Evolutionary conservation across 257 asterid genomes (phyloP), one percentile per base, ranked within the genome.

Genomic region (Scutellaria baicalensis): DNA sequence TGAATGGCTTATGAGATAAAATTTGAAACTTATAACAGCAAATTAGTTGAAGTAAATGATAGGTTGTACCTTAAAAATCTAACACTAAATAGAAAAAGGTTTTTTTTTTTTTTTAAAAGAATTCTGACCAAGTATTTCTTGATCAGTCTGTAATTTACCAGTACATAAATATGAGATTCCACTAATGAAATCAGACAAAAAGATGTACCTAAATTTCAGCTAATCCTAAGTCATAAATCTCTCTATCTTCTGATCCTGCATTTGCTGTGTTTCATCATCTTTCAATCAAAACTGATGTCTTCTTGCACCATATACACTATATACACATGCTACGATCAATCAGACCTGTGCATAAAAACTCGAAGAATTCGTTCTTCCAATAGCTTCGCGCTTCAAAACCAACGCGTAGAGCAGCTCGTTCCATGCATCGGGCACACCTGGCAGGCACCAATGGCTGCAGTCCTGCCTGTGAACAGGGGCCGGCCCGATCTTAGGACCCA

Each of bases 381-480:
- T 54, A 16, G 56, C 66, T 11, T 79, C 82, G 0, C 74, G 91
- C 79, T 82, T 90, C 72, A 93, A 69, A 52, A 93, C 54, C 17
- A 88, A 74, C 14, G 92, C 86, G 16, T 86, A 93, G 71, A 93
- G 84, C 20, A 93, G 79, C 76, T 91, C 96, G 62, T 91, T 91
- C 97, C 97, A 91, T 33, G 95, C 52, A 69, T 91, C 97, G 1
- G 96, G 98, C 6, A 93, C 88, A 2, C 98, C 98, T 0, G 98
- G 98, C 20, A 93, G 78, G 43, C 97, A 93, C 98, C 98, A 92
- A 65, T 93, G 98, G 82, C 98, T 93, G 84, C 98, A 93, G 71
- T 93, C 98, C 73, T 93, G 97, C 78, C 88, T 70, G 66, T 74
- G 88, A 51, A 81, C 43, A 39, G 96, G 81, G 0, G 90, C 93